Percentiles rank a stretch among this genome's conserved stretches.
These are phyloP conservation scores for Lablab purpureus DNA, from an alignment of 306 rosid genomes.

Conservation along the genomic window DNA sequence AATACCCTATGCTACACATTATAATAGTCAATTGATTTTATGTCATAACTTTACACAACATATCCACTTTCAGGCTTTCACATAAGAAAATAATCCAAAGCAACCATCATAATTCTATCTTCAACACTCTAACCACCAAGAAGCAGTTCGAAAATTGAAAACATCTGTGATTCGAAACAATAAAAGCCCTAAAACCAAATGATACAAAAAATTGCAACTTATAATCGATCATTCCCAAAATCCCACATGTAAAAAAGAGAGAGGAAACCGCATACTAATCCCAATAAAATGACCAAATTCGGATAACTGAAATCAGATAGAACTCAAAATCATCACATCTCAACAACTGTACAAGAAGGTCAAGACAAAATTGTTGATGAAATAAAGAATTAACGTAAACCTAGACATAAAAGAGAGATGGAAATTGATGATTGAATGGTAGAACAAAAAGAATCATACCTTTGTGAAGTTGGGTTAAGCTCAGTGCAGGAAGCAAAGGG, in stretches of 20 bases:
- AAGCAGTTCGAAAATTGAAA: not conserved
- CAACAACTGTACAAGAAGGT: not conserved
- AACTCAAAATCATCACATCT: not conserved
- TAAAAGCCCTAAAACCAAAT: not conserved
- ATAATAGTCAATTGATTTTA: not conserved
- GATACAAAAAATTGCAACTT: not conserved
- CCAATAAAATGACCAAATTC: not conserved
- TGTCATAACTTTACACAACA: not conserved
- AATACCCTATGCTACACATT: not conserved
- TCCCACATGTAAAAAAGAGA: not conserved
- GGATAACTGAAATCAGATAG: not conserved
- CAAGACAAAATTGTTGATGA: not conserved
- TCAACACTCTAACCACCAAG: not conserved
- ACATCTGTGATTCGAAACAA: not conserved
- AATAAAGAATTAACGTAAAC: not conserved
- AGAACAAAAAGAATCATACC: constrained; percentile 27
- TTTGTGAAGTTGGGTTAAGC: constrained; percentile 39
- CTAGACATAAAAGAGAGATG: not conserved
- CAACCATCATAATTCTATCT: not conserved
- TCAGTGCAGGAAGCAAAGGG: constrained; percentile 16
- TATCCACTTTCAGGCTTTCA: not conserved
- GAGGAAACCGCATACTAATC: not conserved
- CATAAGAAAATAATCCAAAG: not conserved
- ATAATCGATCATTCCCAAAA: not conserved
- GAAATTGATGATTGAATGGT: not conserved